These are phyloP conservation scores for Jackrogersella minutella DNA, from an alignment of 495 filamentous ascomycete genomes.

Conservation along the genomic window DNA sequence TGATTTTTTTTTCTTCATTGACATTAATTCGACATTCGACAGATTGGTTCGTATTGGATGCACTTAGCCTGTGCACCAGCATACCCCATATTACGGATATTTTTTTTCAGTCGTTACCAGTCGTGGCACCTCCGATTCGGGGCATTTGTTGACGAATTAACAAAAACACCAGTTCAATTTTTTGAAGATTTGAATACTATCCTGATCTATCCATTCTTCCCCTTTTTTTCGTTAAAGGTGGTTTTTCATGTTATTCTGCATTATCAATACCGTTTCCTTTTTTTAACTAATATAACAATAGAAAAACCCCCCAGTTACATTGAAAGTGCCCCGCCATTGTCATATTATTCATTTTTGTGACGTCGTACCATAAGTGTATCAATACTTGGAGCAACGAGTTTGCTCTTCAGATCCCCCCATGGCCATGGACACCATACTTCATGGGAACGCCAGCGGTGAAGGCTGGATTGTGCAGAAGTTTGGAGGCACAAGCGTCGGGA, in stretches of 20 bases:
- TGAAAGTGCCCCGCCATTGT: constrained; percentile 29
- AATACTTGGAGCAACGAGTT: constrained; percentile 1
- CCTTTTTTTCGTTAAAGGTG: neutral
- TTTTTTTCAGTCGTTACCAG: constrained; percentile 21
- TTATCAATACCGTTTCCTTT: neutral
- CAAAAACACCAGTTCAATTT: constrained; percentile 22
- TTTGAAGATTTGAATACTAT: constrained; percentile 7
- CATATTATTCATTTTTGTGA: constrained; percentile 11
- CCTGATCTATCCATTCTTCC: neutral
- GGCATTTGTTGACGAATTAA: constrained; percentile 24
- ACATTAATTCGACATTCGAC: no score
- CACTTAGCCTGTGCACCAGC: neutral
- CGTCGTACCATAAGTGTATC: constrained; percentile 1
- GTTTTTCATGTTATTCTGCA: neutral
- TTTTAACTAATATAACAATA: neutral
- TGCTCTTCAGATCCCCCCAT: neutral
- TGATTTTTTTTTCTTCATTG: neutral
- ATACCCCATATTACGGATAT: constrained; percentile 11
- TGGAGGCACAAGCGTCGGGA: constrained; percentile 71
- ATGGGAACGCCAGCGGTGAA: constrained; percentile 47
- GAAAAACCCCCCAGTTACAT: neutral
- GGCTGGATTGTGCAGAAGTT: constrained; percentile 88
- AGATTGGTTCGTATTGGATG: neutral
- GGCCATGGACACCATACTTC: constrained; percentile 34
- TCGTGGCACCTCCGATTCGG: constrained; percentile 45